Evolutionary conservation across 345 rosid species (phyloP).

Genomic region (Garcia nutans): DNA sequence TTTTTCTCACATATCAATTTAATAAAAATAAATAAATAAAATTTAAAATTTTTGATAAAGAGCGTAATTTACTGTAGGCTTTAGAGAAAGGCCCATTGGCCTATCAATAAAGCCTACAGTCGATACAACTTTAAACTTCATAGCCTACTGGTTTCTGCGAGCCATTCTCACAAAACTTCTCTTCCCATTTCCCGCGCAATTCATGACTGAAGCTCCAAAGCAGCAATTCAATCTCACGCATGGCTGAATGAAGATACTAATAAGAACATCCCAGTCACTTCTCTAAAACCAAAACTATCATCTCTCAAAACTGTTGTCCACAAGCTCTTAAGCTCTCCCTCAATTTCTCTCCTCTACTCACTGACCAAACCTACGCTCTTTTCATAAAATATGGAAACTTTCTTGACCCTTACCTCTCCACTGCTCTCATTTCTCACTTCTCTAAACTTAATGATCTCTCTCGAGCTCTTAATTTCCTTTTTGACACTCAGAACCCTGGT

Average conservation of each 20-base stretch:
- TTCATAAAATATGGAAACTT: conserved; percentile 36
- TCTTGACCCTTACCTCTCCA: conserved; percentile 33
- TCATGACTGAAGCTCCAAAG: not conserved
- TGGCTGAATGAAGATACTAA: conserved; percentile 38
- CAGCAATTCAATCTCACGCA: not conserved
- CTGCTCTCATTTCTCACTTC: conserved; percentile 38
- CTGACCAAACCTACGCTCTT: conserved; percentile 38
- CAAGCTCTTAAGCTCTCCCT: conserved; percentile 36
- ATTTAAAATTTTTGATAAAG: no score
- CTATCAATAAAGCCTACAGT: no score
- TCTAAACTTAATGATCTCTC: conserved; percentile 24
- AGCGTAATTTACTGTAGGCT: no score
- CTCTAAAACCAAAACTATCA: conserved; percentile 19
- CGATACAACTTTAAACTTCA: no score
- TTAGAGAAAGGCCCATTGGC: no score
- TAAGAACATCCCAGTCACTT: not conserved
- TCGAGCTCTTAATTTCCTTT: conserved; percentile 32
- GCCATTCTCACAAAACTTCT: not conserved
- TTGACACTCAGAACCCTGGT: conserved; percentile 35
- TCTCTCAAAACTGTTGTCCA: conserved; percentile 20
- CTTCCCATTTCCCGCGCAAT: conserved; percentile 1
- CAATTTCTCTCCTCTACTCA: conserved; percentile 25
- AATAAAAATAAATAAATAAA: no score
- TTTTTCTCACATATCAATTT: no score
- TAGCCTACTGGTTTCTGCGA: no score